Evolutionary conservation across 192 early-diverging fungal genomes (phyloP).

Genomic region (Coemansia sp.): DNA sequence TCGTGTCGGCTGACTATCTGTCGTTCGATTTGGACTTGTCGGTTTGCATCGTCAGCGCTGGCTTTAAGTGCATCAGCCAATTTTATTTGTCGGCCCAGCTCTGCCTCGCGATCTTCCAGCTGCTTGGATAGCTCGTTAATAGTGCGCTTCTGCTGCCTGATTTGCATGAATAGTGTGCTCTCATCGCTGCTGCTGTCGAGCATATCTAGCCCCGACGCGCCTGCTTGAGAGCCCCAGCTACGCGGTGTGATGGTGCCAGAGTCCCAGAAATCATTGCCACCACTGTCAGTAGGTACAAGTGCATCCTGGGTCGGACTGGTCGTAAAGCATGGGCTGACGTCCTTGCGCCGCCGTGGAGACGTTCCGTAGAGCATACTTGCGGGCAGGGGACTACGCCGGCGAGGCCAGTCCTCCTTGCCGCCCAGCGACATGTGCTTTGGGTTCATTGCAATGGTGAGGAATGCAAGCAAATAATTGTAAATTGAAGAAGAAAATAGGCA

Average conservation of each 20-base stretch:
- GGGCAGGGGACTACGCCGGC: slow-evolving; percentile 47
- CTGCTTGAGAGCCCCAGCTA: slow-evolving; percentile 14
- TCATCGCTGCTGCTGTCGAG: slow-evolving; percentile 18
- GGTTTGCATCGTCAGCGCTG: slow-evolving; percentile 20
- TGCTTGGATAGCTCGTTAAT: slow-evolving; percentile 29
- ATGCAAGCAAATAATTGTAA: background rate
- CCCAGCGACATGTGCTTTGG: slow-evolving; percentile 1
- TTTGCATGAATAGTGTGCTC: slow-evolving; percentile 12
- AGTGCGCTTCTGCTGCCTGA: slow-evolving; percentile 36
- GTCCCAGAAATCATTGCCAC: slow-evolving; percentile 28
- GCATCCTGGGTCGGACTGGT: slow-evolving; percentile 4
- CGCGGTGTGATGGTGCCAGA: slow-evolving; percentile 20
- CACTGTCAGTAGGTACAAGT: slow-evolving; percentile 6
- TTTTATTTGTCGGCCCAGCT: slow-evolving; percentile 18
- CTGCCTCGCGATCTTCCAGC: slow-evolving; percentile 31
- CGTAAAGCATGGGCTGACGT: slow-evolving; percentile 1
- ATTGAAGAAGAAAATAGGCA: background rate
- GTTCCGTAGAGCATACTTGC: slow-evolving; percentile 20
- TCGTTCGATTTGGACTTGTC: slow-evolving; percentile 17
- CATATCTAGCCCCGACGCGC: slow-evolving; percentile 7
- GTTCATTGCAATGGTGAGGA: background rate
- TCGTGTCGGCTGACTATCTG: slow-evolving; percentile 9
- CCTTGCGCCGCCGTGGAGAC: slow-evolving; percentile 29
- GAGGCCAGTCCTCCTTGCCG: slow-evolving; percentile 32
- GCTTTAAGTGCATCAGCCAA: slow-evolving; percentile 18